phyloP scores from a whole-genome alignment of 768 basidiomycete genomes.

The Cubamyces sp. region DNA sequence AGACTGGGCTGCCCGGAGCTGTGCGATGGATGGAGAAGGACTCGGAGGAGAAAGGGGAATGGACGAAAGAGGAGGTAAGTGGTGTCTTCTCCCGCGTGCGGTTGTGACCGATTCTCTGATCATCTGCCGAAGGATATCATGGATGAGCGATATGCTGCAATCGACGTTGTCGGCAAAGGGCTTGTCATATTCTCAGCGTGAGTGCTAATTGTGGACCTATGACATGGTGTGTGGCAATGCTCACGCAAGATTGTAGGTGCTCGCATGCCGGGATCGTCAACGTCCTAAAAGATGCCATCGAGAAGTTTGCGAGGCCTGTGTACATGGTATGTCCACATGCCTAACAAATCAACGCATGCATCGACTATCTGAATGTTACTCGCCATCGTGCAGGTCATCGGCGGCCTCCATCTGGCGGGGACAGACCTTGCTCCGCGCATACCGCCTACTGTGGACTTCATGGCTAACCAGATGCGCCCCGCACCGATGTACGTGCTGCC shows the following conservation, averaged over 20 bases:
- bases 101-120: neutral
- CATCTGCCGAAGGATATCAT: constrained; percentile 59
- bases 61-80: constrained; percentile 62
- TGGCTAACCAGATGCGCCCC: constrained; percentile 62
- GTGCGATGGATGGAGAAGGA: constrained; percentile 56
- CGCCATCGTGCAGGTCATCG: constrained; percentile 58
- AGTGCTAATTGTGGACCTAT: constrained; percentile 35
- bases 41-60: constrained; percentile 32
- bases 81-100: neutral
- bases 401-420: constrained; percentile 83
- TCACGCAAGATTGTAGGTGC: constrained; percentile 42
- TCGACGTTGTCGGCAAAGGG: constrained; percentile 84
- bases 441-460: constrained; percentile 69
- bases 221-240: neutral
- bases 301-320: constrained; percentile 65
- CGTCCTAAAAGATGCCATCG: constrained; percentile 72
- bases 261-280: constrained; percentile 88
- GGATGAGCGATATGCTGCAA: constrained; percentile 80
- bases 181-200: constrained; percentile 84
- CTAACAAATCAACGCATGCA: neutral
- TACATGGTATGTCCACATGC: constrained; percentile 59
- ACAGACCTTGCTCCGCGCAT: constrained; percentile 67
- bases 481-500: constrained; percentile 74
- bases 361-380: neutral
- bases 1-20: constrained; percentile 69